Conservation (phyloP, 495 filamentous ascomycete species). For the Penicillium alfredii region DNA sequence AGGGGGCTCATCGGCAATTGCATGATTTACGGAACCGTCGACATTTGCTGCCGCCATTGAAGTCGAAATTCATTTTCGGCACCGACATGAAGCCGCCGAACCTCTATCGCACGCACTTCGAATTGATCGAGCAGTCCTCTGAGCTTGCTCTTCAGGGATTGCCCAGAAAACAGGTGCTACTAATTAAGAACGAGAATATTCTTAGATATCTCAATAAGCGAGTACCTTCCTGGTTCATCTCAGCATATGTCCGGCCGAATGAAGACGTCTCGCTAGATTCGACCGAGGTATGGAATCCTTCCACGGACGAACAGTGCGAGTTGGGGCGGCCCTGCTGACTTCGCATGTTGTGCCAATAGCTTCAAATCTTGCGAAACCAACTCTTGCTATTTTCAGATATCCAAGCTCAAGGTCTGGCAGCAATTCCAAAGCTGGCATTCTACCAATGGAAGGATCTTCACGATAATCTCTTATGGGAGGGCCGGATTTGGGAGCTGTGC, state of each 20-base stretch:
- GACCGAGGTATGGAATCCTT: too few species aligned
- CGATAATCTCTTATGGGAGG: neutral
- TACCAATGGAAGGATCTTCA: neutral
- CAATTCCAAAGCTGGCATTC: neutral
- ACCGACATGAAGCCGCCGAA: neutral
- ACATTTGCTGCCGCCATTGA: neutral
- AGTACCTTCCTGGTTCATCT: too few species aligned
- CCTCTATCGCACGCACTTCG: neutral
- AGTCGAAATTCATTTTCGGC: neutral
- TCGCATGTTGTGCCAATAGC: too few species aligned
- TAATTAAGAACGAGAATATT: too few species aligned
- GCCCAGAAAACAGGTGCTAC: too few species aligned
- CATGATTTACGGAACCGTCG: neutral
- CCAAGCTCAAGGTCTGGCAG: neutral
- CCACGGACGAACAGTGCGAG: too few species aligned
- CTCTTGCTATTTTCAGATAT: neutral
- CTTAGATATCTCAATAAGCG: too few species aligned
- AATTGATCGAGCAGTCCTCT: neutral
- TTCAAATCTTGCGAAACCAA: neutral
- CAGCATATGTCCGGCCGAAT: too few species aligned
- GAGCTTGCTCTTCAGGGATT: too few species aligned
- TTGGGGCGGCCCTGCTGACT: too few species aligned
- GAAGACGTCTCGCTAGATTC: too few species aligned
- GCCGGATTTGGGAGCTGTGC: constrained; percentile 1
- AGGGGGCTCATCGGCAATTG: neutral